Evolutionary conservation across 164 flowering plant species (phyloP).

Genomic region (Nelumbo lutea): DNA sequence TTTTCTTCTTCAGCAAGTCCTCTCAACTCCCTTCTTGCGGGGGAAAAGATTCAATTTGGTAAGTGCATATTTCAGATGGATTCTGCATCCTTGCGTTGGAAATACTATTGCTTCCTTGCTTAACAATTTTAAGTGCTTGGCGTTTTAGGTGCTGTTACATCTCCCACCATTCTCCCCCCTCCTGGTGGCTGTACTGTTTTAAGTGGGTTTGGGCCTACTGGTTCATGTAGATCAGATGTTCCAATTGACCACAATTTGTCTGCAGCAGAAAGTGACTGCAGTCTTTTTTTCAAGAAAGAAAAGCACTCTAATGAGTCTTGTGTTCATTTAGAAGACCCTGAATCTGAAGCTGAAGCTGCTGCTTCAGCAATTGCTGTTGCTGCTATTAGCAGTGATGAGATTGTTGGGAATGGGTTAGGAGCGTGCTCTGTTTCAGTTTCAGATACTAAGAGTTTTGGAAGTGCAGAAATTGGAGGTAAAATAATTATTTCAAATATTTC

Average conservation of each 20-base stretch:
- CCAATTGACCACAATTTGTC: constrained; percentile 42
- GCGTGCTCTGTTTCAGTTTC: constrained; percentile 39
- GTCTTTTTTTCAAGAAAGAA: constrained; percentile 55
- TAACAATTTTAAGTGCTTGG: background rate
- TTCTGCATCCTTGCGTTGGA: background rate
- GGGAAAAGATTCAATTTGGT: constrained; percentile 98
- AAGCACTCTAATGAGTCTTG: constrained; percentile 47
- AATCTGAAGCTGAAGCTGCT: constrained; percentile 68
- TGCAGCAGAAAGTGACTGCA: constrained; percentile 38
- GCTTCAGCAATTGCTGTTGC: constrained; percentile 97
- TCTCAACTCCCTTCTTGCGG: constrained; percentile 84
- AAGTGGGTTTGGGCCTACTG: constrained; percentile 57
- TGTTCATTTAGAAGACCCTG: constrained; percentile 55
- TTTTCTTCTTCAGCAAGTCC: constrained; percentile 63
- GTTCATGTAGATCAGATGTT: constrained; percentile 44
- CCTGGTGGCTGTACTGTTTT: constrained; percentile 49
- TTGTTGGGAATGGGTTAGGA: constrained; percentile 47
- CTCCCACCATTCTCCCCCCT: constrained; percentile 77
- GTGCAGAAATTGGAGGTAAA: constrained; percentile 29
- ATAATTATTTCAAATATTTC: background rate
- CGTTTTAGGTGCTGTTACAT: constrained; percentile 86
- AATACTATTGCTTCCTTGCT: constrained; percentile 2
- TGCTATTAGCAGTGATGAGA: constrained; percentile 73
- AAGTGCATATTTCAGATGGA: constrained; percentile 8
- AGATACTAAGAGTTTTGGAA: constrained; percentile 55